A percentile compares a stretch with the other conserved stretches of the same genome.
Conservation (phyloP, 306 rosid genomes). For the Castanea crenata region DNA sequence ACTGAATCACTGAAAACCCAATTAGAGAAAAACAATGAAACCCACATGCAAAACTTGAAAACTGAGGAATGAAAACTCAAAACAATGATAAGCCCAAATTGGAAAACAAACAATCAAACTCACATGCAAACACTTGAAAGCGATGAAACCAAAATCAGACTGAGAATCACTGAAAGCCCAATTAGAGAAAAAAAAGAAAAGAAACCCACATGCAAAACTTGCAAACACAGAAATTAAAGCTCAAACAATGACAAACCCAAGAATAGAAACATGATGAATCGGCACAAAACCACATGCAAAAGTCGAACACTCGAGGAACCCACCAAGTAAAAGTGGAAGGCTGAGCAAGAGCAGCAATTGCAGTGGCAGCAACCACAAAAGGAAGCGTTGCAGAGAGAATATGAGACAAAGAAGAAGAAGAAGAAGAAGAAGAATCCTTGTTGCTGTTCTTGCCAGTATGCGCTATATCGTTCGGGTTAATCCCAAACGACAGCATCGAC, state of each 20-base stretch:
- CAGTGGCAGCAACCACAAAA: conserved; percentile 84
- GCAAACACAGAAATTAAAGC: background rate
- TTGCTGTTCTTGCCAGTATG: conserved; percentile 36
- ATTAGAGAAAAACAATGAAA: background rate
- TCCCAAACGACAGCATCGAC: conserved; percentile 60
- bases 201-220: conserved; percentile 8
- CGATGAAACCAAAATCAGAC: background rate
- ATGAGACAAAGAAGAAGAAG: conserved; percentile 43
- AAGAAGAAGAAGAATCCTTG: no score
- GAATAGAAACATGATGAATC: background rate
- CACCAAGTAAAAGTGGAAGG: conserved; percentile 97
- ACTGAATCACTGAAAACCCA: background rate
- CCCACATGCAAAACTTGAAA: conserved; percentile 11
- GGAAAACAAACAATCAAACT: background rate
- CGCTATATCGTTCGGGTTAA: conserved; percentile 27
- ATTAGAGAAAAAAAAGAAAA: background rate
- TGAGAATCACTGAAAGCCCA: background rate
- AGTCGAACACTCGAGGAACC: background rate
- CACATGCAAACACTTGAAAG: no score
- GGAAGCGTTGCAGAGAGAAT: conserved; percentile 87
- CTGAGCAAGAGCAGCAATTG: conserved; percentile 77
- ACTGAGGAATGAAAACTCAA: no score
- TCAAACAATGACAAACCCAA: no score
- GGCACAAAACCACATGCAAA: background rate
- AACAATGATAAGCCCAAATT: no score